Evolutionary conservation across 768 basidiomycete genomes (phyloP), one percentile per base, ranked within the genome.

Genomic region (Pleurotus ostreatus): DNA sequence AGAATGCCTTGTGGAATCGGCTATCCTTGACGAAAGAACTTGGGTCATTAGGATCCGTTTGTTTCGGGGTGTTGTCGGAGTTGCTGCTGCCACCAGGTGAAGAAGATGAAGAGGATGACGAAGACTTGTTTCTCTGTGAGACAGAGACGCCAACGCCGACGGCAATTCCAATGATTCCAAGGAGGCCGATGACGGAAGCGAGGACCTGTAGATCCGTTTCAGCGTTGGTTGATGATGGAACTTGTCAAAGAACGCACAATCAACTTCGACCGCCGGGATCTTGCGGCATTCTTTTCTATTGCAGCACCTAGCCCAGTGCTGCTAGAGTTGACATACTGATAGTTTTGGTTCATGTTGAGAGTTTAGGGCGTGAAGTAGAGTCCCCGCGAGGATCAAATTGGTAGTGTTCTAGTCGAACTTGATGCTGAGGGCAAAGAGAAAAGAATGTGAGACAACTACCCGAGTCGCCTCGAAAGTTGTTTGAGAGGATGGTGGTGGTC

Each of bases 21-120:
- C 81, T 51, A 68, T 95, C 81, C 71, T 86, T 88, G 16, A 71
- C 68, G 70, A 95, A 97, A 15, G 78, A 78, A 69, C 85, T 92
- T 3, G 94, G 92, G 68, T 95, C 89, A 61, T 77, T 82, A 7
- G 74, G 74, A 55, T 77, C 64, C 4, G 73, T 70, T 59, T 69
- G 68, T 9, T 51, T 59, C 38, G 51, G 51, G 12, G 65, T 67
- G 0, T 30, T 62, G 13, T 49, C 59, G 8, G 58, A 47, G 4
- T 66, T 59, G 34, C 18, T 18, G 15, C 53, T 44, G 16, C 38
- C 56, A 57, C 60, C 51, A 18, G 61, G 55, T 9, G 59, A 46
- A 34, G 40, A n/a, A 15, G 55, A 43, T 6, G 49, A 56, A 2
- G 45, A 47, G 3, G 57, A 44, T 1, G 63, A 59, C 5, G 67